These are phyloP conservation scores for Suillus fuscotomentosus DNA, from an alignment of 768 basidiomycete genomes.

Conservation along the genomic window DNA sequence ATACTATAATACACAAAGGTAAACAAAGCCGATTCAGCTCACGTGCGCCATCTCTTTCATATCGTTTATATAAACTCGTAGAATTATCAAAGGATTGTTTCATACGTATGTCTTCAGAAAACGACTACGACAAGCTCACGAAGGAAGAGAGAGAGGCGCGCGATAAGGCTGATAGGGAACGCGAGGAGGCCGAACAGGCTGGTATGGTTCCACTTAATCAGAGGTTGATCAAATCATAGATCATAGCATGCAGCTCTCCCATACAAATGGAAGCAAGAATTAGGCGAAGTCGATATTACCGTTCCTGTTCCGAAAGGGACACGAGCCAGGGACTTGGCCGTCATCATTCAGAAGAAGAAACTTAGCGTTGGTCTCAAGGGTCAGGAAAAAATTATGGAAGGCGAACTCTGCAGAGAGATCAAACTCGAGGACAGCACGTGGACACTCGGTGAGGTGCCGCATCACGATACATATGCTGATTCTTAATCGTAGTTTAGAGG, in stretches of 20 bases:
- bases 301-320: constrained; percentile 89
- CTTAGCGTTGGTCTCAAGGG: constrained; percentile 85
- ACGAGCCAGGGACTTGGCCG: constrained; percentile 67
- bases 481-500: constrained; percentile 51
- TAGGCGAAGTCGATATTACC: constrained; percentile 81
- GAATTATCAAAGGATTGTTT: constrained; percentile 1
- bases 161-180: constrained; percentile 65
- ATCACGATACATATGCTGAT: constrained; percentile 1
- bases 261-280: constrained; percentile 88
- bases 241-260: constrained; percentile 64
- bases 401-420: constrained; percentile 90
- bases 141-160: constrained; percentile 71
- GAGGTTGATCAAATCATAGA: constrained; percentile 19
- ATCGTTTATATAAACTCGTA: constrained; percentile 5
- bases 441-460: constrained; percentile 72
- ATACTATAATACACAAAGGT: constrained; percentile 27
- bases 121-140: constrained; percentile 74
- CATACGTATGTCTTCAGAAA: constrained; percentile 34
- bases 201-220: constrained; percentile 48
- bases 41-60: constrained; percentile 27
- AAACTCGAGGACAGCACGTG: constrained; percentile 97
- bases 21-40: constrained; percentile 28
- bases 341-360: constrained; percentile 79
- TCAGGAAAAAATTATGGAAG: constrained; percentile 80
- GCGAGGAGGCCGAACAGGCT: constrained; percentile 80